Base-by-base conservation (phyloP, 2,329 filamentous ascomycete species). In the Chaetomiaceae sp. region DNA sequence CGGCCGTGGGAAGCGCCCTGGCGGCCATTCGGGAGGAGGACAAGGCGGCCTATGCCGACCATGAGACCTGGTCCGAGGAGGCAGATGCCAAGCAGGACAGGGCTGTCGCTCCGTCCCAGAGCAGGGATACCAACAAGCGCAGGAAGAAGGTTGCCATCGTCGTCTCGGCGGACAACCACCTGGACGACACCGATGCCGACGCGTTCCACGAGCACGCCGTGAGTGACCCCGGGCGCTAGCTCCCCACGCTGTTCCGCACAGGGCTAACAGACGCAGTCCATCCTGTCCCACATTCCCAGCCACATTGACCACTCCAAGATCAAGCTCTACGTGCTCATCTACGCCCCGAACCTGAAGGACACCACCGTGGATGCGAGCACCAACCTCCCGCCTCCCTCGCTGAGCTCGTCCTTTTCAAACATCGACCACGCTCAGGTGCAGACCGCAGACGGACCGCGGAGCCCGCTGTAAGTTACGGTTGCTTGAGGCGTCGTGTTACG, bases 41-140 rank as follows among this genome's bases (percentile, higher is more conserved):
- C 64, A 84, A 82, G 64, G 79, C 82, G 55, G 86, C 86, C 45
- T 93, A 86, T 66, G 84, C 83, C 57, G 92, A 96, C 67, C 89
- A 93, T 69, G 87, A 89, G 65, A 83, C 89, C 46, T 96, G 92
- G 92, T 90, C 86, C 13, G 90, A 96, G 67, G 91, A 96, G 70
- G 88, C 86, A 19, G 85, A 88, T 60, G 78, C 86, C 43, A 82
- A 86, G 63, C 73, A 73, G 59, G 72, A 76, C 48, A 73, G 72
- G 48, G 58, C 64, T 52, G 51, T 66, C 44, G 53, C 12, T 30
- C 44, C 54, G 31, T 59, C 72, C 33, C 60, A 66, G 53, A 52
- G 67, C 51, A 55, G 65, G 59, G 60, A 66, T 44, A 54, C 68
- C 44, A 56, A 65, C 45, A 81, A 74, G 62, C 78, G 76, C 61